Evolutionary conservation across 345 rosid genomes (phyloP).

Genomic region (Melaleuca alternifolia): DNA sequence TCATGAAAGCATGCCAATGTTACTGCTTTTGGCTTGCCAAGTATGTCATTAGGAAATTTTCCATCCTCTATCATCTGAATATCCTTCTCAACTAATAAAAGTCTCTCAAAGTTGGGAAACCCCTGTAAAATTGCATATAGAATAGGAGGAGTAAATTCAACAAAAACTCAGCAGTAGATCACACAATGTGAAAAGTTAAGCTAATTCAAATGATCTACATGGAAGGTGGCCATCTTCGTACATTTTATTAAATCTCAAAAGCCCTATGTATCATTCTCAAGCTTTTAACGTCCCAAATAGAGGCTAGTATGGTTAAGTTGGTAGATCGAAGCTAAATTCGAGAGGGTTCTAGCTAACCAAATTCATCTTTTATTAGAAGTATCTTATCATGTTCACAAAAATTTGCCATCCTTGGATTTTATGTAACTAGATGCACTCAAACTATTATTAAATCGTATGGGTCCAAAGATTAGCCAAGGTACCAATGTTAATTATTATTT

Average conservation of each 20-base stretch:
- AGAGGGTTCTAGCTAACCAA: accelerated
- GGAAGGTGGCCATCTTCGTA: not conserved
- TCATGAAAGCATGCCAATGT: not conserved
- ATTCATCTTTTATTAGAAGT: not conserved
- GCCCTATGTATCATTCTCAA: accelerated
- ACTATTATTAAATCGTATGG: no score
- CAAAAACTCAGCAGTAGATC: not conserved
- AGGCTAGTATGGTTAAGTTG: not conserved
- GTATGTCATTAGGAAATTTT: not conserved
- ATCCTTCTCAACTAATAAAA: no score
- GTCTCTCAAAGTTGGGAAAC: not conserved
- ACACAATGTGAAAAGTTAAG: not conserved
- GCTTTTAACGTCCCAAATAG: not conserved
- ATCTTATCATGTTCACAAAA: no score
- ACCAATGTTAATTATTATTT: no score
- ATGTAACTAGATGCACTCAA: no score
- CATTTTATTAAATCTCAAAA: not conserved
- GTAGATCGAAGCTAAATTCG: not conserved
- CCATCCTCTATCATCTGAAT: not conserved
- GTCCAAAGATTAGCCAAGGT: no score
- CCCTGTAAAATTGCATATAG: not conserved
- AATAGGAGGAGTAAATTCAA: not conserved
- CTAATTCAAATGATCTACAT: not conserved
- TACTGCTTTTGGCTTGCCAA: not conserved
- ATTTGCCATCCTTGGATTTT: no score